phyloP scores from a whole-genome alignment of 2,329 filamentous ascomycete species.

The Alternaria rosae region DNA sequence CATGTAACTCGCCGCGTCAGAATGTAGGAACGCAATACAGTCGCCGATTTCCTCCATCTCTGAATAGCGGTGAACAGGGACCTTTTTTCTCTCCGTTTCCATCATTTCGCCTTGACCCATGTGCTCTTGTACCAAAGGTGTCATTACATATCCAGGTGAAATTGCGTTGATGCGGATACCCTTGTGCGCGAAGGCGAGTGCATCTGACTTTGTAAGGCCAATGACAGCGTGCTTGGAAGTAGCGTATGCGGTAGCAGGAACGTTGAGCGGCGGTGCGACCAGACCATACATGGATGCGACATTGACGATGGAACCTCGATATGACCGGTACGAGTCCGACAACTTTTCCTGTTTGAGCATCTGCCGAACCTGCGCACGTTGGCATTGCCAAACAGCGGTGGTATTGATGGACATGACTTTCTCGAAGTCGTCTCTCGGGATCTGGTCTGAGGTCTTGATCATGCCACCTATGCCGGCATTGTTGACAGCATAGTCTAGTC shows the following conservation, averaged over 20 bases:
- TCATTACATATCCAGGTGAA: slow-evolving; percentile 61
- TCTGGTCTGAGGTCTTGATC: slow-evolving; percentile 55
- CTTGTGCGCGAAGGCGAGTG: slow-evolving; percentile 58
- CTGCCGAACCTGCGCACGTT: slow-evolving; percentile 60
- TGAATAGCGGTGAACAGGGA: slow-evolving; percentile 58
- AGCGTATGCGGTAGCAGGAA: slow-evolving; percentile 58
- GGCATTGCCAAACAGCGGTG: slow-evolving; percentile 65
- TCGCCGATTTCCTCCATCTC: slow-evolving; percentile 74
- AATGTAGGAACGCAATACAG: slow-evolving; percentile 73
- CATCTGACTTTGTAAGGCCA: slow-evolving; percentile 63
- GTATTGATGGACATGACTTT: slow-evolving; percentile 62
- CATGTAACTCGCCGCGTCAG: slow-evolving; percentile 74
- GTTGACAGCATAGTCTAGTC: slow-evolving; percentile 65
- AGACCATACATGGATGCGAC: slow-evolving; percentile 62
- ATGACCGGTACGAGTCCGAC: slow-evolving; percentile 39
- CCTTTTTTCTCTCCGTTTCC: slow-evolving; percentile 49
- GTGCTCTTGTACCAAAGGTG: slow-evolving; percentile 47
- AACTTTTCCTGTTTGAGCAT: slow-evolving; percentile 60
- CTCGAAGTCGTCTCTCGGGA: slow-evolving; percentile 58
- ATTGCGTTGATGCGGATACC: slow-evolving; percentile 68
- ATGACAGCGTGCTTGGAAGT: slow-evolving; percentile 63
- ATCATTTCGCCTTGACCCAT: slow-evolving; percentile 32
- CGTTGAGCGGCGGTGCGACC: slow-evolving; percentile 47
- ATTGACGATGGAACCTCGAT: slow-evolving; percentile 63
- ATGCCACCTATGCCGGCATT: slow-evolving; percentile 61